A percentile compares a stretch with the other conserved stretches of the same genome.
Conservation (phyloP, 768 basidiomycete species). For the Mycena galopus region DNA sequence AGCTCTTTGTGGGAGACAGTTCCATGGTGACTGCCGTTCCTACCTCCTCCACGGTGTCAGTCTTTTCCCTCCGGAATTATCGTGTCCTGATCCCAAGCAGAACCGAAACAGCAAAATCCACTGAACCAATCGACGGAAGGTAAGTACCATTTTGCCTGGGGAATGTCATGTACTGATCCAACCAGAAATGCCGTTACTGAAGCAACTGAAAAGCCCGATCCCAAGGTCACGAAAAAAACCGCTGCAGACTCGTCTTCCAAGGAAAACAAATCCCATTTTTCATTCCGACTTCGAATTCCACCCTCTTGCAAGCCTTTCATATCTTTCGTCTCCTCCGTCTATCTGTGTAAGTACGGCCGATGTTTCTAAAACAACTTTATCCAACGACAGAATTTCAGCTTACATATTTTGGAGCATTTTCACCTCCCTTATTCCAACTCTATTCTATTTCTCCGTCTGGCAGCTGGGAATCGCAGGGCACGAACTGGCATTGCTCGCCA, state of each 20-base stretch:
- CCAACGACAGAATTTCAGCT: constrained; percentile 54
- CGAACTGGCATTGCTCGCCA: constrained; percentile 80
- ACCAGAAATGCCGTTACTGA: neutral
- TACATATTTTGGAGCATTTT: constrained; percentile 88
- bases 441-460: constrained; percentile 96
- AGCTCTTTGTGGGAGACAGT: constrained; percentile 46
- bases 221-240: neutral
- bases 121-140: neutral
- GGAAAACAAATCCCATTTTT: neutral
- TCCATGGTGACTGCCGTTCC: neutral
- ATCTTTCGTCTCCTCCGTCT: constrained; percentile 57
- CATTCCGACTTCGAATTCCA: constrained; percentile 7
- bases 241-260: neutral
- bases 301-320: constrained; percentile 32
- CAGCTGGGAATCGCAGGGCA: constrained; percentile 87
- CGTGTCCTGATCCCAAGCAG: neutral
- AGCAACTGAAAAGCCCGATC: neutral
- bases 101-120: neutral
- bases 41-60: neutral
- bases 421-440: constrained; percentile 80
- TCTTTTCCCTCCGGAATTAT: neutral
- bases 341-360: constrained; percentile 66
- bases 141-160: neutral
- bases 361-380: constrained; percentile 9
- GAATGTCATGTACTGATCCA: neutral